These are phyloP conservation scores for Alternaria gansuensis DNA, from an alignment of 2,329 filamentous ascomycete genomes.

Conservation along the genomic window DNA sequence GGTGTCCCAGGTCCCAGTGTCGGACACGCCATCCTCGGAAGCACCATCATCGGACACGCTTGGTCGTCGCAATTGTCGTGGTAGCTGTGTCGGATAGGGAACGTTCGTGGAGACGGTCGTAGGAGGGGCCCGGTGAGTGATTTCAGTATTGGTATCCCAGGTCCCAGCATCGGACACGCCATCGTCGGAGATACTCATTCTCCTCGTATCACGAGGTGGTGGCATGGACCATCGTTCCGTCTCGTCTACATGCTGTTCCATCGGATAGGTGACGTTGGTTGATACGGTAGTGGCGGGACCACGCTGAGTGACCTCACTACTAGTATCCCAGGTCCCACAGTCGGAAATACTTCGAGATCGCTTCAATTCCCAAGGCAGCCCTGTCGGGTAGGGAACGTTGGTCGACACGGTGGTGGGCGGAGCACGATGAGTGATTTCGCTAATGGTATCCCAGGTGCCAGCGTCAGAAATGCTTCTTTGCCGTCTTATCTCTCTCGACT, in stretches of 20 bases:
- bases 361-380: conserved; percentile 11
- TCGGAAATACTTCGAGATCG: conserved; percentile 15
- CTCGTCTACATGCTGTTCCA: conserved; percentile 2
- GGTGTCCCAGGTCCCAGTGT: conserved; percentile 11
- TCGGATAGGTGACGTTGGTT: conserved; percentile 12
- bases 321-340: conserved; percentile 19
- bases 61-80: background rate
- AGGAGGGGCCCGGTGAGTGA: conserved; percentile 13
- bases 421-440: conserved; percentile 12
- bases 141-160: conserved; percentile 16
- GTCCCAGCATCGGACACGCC: conserved; percentile 3
- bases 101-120: conserved; percentile 21
- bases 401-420: conserved; percentile 21
- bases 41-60: background rate
- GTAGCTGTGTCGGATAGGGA: conserved; percentile 9
- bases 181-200: background rate
- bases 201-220: conserved; percentile 1
- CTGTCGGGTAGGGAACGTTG: conserved; percentile 17
- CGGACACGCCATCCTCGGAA: background rate
- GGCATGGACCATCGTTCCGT: conserved; percentile 9
- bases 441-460: conserved; percentile 22
- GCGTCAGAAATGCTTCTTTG: conserved; percentile 17
- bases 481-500: conserved; percentile 18
- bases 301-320: conserved; percentile 18
- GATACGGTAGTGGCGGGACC: conserved; percentile 18